Conservation (phyloP, 345 rosid genomes). For the Euphorbia peplus region DNA sequence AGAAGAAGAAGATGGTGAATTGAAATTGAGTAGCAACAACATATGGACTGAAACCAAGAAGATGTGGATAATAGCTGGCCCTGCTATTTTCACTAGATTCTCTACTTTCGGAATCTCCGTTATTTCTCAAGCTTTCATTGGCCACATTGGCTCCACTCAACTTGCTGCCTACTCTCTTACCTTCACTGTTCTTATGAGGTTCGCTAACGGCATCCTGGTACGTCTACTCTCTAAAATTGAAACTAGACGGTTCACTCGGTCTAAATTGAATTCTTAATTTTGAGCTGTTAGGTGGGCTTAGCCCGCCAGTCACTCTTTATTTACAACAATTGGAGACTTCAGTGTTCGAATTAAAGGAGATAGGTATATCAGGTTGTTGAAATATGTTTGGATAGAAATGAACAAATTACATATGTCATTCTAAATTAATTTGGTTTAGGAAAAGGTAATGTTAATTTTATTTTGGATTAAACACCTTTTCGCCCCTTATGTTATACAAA, state of each 20-base stretch:
- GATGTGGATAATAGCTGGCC: constrained; percentile 70
- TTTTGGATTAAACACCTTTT: too few species aligned
- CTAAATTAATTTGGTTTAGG: too few species aligned
- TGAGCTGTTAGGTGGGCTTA: too few species aligned
- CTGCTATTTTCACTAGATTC: constrained; percentile 68
- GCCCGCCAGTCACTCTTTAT: too few species aligned
- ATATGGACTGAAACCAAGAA: constrained; percentile 57
- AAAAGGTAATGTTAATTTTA: too few species aligned
- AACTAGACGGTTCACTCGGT: neutral
- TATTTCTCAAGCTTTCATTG: constrained; percentile 63
- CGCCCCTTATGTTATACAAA: too few species aligned
- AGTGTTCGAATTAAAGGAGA: too few species aligned
- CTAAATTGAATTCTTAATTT: too few species aligned
- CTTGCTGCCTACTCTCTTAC: constrained; percentile 73
- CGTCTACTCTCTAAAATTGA: neutral
- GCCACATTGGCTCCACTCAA: constrained; percentile 60
- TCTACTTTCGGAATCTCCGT: constrained; percentile 56
- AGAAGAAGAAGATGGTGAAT: constrained; percentile 14
- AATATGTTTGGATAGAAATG: too few species aligned
- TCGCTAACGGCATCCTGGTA: constrained; percentile 65
- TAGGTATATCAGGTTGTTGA: too few species aligned
- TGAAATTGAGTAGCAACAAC: constrained; percentile 34
- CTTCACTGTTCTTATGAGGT: constrained; percentile 57
- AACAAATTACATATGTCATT: too few species aligned
- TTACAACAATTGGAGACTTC: too few species aligned